Conservation (phyloP, 2,329 filamentous ascomycete species). For the Neoscytalidium dimidiatum region DNA sequence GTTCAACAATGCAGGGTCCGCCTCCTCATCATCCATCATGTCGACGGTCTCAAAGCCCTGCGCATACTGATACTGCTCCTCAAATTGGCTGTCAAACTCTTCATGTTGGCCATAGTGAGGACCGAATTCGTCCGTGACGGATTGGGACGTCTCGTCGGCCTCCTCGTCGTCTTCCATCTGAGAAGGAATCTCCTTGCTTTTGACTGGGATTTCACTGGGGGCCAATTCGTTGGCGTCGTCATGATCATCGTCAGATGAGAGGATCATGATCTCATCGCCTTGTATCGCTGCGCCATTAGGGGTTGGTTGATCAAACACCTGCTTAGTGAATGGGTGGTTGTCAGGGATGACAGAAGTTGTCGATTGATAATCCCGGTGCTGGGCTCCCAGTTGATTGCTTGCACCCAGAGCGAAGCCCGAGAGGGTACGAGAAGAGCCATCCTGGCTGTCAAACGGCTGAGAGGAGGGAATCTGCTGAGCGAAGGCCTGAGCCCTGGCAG, state of each 20-base stretch:
- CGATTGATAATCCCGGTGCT: background rate
- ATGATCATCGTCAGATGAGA: conserved; percentile 16
- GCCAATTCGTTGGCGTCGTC: background rate
- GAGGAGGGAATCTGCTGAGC: background rate
- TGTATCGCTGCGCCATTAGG: background rate
- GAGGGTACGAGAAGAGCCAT: no score
- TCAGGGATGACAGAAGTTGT: conserved; percentile 1
- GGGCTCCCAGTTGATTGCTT: background rate
- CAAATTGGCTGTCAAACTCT: background rate
- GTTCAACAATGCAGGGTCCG: background rate
- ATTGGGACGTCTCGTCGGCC: background rate
- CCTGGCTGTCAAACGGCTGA: background rate
- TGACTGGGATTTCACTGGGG: background rate
- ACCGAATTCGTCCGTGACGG: background rate
- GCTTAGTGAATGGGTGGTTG: background rate
- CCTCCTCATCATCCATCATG: background rate
- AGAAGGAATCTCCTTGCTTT: background rate
- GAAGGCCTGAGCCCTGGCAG: background rate
- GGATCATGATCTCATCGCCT: conserved; percentile 9
- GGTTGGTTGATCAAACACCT: background rate
- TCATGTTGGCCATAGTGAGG: background rate
- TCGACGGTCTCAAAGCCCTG: background rate
- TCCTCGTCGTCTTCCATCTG: background rate
- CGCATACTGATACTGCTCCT: background rate
- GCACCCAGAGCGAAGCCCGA: background rate